Percentiles rank a stretch among this genome's conserved stretches.
Conservation (phyloP, 306 rosid species). For the Pachyrhizus erosus region DNA sequence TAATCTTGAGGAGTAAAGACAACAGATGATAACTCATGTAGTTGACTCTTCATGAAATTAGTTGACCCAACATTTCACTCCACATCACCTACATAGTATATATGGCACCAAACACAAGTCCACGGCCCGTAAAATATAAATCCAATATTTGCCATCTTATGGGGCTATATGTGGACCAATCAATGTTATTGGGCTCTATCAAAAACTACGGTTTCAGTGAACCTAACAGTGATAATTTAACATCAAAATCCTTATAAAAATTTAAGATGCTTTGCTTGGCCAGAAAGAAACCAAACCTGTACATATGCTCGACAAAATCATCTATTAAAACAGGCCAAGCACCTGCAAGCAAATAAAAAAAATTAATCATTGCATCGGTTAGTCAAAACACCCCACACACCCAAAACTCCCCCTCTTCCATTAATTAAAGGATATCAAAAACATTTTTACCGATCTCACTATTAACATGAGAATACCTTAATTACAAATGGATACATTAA, state of each 20-base stretch:
- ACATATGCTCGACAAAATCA: constrained; percentile 95
- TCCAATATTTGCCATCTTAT: constrained; percentile 25
- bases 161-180: constrained; percentile 11
- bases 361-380: constrained; percentile 1
- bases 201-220: constrained; percentile 12
- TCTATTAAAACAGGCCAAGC: constrained; percentile 99
- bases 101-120: constrained; percentile 26
- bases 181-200: constrained; percentile 19
- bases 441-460: background rate
- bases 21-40: background rate
- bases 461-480: background rate
- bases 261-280: constrained; percentile 15
- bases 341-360: constrained; percentile 58
- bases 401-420: constrained; percentile 15
- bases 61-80: constrained; percentile 19
- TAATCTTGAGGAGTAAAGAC: constrained; percentile 26
- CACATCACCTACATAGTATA: background rate
- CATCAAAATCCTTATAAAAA: constrained; percentile 1
- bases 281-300: constrained; percentile 75
- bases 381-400: constrained; percentile 11
- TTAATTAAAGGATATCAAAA: background rate
- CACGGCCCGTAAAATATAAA: background rate
- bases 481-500: constrained; percentile 16
- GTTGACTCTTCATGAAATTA: constrained; percentile 17
- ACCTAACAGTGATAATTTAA: constrained; percentile 31